Conservation (phyloP, 2,329 filamentous ascomycete genomes). For the Claviceps humidiphila region DNA sequence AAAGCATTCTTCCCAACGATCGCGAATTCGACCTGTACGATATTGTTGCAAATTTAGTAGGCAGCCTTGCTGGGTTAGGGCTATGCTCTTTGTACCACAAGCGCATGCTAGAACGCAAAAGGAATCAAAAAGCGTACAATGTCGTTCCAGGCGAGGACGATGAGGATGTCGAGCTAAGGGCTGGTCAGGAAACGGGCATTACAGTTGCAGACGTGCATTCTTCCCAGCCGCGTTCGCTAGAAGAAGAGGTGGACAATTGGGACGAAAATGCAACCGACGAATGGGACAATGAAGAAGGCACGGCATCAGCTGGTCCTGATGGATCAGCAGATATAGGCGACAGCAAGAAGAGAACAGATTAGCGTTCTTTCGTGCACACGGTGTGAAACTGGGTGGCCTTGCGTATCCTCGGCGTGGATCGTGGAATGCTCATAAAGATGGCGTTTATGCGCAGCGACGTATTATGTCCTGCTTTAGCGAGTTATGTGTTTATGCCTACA, state of each 20-base stretch:
- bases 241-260: slow-evolving; percentile 85
- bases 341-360: slow-evolving; percentile 21
- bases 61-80: slow-evolving; percentile 57
- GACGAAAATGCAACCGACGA: slow-evolving; percentile 63
- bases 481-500: background rate
- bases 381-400: background rate
- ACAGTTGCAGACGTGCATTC: slow-evolving; percentile 18
- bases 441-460: slow-evolving; percentile 1
- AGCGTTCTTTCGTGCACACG: background rate
- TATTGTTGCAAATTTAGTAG: slow-evolving; percentile 75
- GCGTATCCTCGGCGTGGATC: background rate
- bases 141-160: slow-evolving; percentile 51
- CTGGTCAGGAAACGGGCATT: slow-evolving; percentile 56
- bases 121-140: slow-evolving; percentile 59
- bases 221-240: slow-evolving; percentile 33
- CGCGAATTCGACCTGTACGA: slow-evolving; percentile 66
- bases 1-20: slow-evolving; percentile 61
- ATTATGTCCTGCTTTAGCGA: background rate
- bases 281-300: slow-evolving; percentile 38
- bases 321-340: slow-evolving; percentile 18
- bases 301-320: slow-evolving; percentile 6
- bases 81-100: slow-evolving; percentile 87
- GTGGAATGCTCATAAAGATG: background rate
- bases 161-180: slow-evolving; percentile 66
- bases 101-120: slow-evolving; percentile 82